Percentiles rank a stretch among this genome's conserved stretches.
Conservation (phyloP, 169 alveolate species). For the Plasmodium coatneyi region DNA sequence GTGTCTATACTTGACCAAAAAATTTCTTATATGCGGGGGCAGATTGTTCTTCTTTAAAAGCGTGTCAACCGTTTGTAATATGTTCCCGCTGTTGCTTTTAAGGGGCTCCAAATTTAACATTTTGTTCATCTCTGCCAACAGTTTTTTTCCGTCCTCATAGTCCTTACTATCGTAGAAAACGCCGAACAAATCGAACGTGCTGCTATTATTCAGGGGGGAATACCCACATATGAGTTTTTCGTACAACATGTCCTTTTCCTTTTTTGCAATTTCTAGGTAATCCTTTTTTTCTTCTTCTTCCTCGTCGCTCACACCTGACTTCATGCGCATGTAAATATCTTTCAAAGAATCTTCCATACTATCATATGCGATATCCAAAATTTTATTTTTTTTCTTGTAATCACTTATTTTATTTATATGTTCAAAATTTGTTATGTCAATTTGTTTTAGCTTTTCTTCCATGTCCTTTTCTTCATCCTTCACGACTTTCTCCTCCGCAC, state of each 20-base stretch:
- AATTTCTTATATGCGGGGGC: constrained; percentile 47
- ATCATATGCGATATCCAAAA: constrained; percentile 52
- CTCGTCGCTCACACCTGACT: not conserved
- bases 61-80: constrained; percentile 46
- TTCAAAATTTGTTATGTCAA: constrained; percentile 34
- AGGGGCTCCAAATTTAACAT: constrained; percentile 67
- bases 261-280: constrained; percentile 68
- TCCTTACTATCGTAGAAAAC: constrained; percentile 66
- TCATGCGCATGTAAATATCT: constrained; percentile 17
- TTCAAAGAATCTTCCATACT: constrained; percentile 50
- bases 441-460: constrained; percentile 28
- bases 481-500: not conserved
- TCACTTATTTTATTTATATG: constrained; percentile 50
- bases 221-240: constrained; percentile 16
- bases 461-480: constrained; percentile 17
- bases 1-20: constrained; percentile 55
- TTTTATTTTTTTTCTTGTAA: constrained; percentile 48
- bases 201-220: constrained; percentile 38
- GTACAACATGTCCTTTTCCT: constrained; percentile 49
- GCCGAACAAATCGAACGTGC: constrained; percentile 71
- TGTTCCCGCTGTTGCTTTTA: constrained; percentile 46
- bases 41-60: constrained; percentile 65
- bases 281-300: constrained; percentile 30
- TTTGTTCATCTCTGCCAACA: constrained; percentile 31
- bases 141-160: constrained; percentile 41